Evolutionary conservation across 768 basidiomycete species (phyloP).

Genomic region (Amanita muscaria): DNA sequence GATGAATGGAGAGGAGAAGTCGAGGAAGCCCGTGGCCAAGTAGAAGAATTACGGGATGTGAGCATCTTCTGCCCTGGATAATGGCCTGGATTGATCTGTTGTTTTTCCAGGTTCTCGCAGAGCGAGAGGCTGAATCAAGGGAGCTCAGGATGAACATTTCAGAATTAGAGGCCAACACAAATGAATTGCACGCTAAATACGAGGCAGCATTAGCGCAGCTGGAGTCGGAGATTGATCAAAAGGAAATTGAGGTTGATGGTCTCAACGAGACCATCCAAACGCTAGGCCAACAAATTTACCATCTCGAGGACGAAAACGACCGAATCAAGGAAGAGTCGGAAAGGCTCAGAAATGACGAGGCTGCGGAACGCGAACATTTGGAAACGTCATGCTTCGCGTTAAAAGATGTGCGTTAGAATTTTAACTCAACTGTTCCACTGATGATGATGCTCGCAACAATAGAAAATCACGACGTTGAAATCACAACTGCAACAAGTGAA

Average conservation of each 20-base stretch:
- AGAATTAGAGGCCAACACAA: constrained; percentile 65
- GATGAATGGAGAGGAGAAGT: constrained; percentile 87
- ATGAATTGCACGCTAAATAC: constrained; percentile 65
- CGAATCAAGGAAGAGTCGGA: constrained; percentile 64
- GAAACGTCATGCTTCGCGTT: constrained; percentile 62
- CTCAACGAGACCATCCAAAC: constrained; percentile 73
- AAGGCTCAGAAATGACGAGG: constrained; percentile 61
- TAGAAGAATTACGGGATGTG: constrained; percentile 74
- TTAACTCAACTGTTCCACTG: neutral
- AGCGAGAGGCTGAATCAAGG: constrained; percentile 72
- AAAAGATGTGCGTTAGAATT: constrained; percentile 58
- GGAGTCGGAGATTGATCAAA: constrained; percentile 69
- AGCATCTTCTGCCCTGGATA: constrained; percentile 14
- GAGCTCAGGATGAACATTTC: constrained; percentile 65
- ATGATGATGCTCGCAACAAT: constrained; percentile 6
- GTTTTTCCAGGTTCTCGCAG: constrained; percentile 51
- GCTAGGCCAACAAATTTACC: constrained; percentile 72
- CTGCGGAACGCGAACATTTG: constrained; percentile 56
- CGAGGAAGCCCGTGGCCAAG: constrained; percentile 67
- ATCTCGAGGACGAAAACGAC: constrained; percentile 83
- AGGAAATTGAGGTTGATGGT: constrained; percentile 67
- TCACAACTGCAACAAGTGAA: constrained; percentile 57
- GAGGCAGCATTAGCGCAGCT: constrained; percentile 68
- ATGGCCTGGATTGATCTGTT: constrained; percentile 8
- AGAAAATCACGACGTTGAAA: constrained; percentile 67